These are phyloP conservation scores for Pleurotus ostreatus DNA, from an alignment of 768 basidiomycete species.

Conservation along the genomic window DNA sequence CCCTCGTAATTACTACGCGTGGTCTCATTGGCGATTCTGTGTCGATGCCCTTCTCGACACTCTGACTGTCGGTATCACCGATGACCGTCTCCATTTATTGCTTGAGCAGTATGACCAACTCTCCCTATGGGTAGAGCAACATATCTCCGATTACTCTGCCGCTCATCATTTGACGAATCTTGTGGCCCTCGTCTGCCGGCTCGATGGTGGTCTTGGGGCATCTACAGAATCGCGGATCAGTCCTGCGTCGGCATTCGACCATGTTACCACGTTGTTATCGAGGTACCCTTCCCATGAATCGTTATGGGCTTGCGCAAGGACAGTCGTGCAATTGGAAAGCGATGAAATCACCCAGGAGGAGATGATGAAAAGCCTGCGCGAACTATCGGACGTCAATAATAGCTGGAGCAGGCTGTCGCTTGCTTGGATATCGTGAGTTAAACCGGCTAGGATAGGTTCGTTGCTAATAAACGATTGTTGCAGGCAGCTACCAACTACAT, in stretches of 20 bases:
- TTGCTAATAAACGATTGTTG: too few species aligned
- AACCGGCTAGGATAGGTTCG: too few species aligned
- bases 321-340: not conserved
- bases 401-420: not conserved
- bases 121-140: constrained; percentile 53
- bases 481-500: too few species aligned
- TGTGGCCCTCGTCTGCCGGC: constrained; percentile 22
- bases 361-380: not conserved
- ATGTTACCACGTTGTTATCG: constrained; percentile 42
- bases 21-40: constrained; percentile 58
- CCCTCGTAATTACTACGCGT: constrained; percentile 73
- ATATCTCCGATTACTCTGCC: constrained; percentile 66
- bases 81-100: constrained; percentile 28
- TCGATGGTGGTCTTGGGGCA: constrained; percentile 1
- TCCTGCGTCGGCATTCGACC: constrained; percentile 23
- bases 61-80: constrained; percentile 11
- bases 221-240: constrained; percentile 4
- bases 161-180: constrained; percentile 49
- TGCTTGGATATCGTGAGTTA: not conserved
- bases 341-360: not conserved
- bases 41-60: constrained; percentile 28
- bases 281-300: not conserved
- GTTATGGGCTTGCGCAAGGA: not conserved
- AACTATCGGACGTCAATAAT: not conserved
- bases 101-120: constrained; percentile 31